Evolutionary conservation across 2,329 filamentous ascomycete genomes (phyloP), one percentile per base, ranked within the genome.

Genomic region (Fonsecaea erecta): DNA sequence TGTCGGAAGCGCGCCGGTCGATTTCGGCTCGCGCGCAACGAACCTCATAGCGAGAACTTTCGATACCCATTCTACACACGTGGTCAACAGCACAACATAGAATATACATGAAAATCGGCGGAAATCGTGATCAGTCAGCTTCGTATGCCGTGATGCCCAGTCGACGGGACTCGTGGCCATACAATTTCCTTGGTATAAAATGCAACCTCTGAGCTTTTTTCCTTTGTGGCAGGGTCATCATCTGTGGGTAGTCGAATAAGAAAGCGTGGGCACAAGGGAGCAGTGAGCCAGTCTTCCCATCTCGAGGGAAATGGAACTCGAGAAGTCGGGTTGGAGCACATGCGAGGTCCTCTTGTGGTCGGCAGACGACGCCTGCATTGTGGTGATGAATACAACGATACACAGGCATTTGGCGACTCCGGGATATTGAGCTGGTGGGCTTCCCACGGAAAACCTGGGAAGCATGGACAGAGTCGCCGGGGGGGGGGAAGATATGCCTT

Each of bases 81-180:
- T 48, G 43, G 43, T 48, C 43, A 48, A 48, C 43, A 48, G 43
- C 18, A 48, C 43, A 26, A 14, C 9, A 48, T 48, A 48, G 43
- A 48, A 48, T 43, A 4, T 48, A 48, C 43, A 26, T 26, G 43
- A 48, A n/a, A 48, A 26, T 48, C 11, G 43, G 43, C 26, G 8
- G 21, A 5, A 9, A 24, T 48, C 9, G 43, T 18, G 43, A 9
- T 9, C 43, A 48, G 3, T 5, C 21, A 24, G 18, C 18, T 7
- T 24, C 11, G 18, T 48, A 14, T 24, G 43, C 21, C 18, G 14
- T 48, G 21, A 48, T 3, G 18, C 18, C 43, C 43, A 11, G 18
- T 24, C 11, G 43, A 24, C 8, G 43, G 43, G 18, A 1, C 43
- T 48, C 21, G 4, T 48, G 21, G 26, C 18, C 8, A 24, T 48